Conservation (phyloP, 1,284 basidiomycete species). For the Ganoderma multipileum region DNA sequence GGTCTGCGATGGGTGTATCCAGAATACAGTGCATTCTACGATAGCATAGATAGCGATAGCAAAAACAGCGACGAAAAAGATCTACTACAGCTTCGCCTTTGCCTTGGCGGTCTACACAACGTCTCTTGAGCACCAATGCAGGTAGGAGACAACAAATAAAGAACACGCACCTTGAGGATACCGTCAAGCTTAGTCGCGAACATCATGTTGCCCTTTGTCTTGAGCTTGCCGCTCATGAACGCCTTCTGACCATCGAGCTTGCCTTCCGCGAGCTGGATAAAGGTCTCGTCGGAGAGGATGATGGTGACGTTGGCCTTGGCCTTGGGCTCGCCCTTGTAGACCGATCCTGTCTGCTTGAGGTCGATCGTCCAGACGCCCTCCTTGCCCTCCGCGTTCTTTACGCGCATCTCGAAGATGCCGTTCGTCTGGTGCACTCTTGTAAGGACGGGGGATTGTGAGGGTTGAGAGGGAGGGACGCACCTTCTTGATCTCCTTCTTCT, state of each 20-base stretch:
- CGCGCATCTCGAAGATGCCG: constrained; percentile 89
- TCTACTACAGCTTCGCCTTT: constrained; percentile 47
- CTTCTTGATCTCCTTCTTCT: constrained; percentile 87
- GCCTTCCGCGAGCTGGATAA: constrained; percentile 70
- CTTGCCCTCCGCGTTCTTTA: constrained; percentile 81
- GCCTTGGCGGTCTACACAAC: constrained; percentile 42
- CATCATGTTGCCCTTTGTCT: constrained; percentile 89
- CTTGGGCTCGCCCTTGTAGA: constrained; percentile 82
- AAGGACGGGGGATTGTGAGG: not conserved
- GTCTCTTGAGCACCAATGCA: not conserved
- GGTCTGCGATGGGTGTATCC: constrained; percentile 17
- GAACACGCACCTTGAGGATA: constrained; percentile 73
- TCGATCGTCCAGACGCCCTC: constrained; percentile 94
- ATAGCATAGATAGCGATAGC: constrained; percentile 16
- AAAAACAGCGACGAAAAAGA: not conserved
- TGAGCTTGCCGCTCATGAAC: constrained; percentile 92
- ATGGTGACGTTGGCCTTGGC: constrained; percentile 82
- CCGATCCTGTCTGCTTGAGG: constrained; percentile 87
- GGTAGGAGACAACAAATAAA: no score
- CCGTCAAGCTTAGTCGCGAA: constrained; percentile 87
- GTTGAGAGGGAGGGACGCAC: constrained; percentile 44
- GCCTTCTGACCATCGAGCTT: constrained; percentile 92
- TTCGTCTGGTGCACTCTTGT: constrained; percentile 70
- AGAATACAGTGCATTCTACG: constrained; percentile 24
- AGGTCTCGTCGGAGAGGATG: constrained; percentile 75